Percentiles rank a stretch among this genome's conserved stretches.
These are phyloP conservation scores for Nemophila menziesii DNA, from an alignment of 257 asterid genomes.

Conservation along the genomic window DNA sequence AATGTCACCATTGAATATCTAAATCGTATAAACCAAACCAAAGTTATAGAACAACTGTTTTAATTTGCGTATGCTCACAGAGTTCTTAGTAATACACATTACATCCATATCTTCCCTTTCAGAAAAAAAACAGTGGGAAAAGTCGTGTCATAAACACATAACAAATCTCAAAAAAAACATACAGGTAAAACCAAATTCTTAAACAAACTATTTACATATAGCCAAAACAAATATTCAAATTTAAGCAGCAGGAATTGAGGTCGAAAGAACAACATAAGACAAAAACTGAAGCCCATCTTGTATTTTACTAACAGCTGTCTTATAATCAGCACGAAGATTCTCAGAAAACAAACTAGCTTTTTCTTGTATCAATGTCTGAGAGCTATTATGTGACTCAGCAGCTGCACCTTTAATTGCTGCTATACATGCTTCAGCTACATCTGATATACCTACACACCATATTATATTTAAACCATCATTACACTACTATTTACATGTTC, in stretches of 20 bases:
- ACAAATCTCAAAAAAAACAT: no score
- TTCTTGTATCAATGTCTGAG: conserved; percentile 3
- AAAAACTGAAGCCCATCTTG: conserved; percentile 74
- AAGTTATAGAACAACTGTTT: no score
- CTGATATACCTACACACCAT: conserved; percentile 61
- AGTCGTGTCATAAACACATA: no score
- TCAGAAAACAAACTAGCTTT: conserved; percentile 39
- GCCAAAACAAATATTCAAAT: conserved; percentile 1
- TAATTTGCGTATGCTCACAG: no score
- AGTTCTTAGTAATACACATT: no score
- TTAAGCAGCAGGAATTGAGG: conserved; percentile 67
- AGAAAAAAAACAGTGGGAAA: conserved; percentile 34
- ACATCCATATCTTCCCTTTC: conserved; percentile 29
- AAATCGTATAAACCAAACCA: no score
- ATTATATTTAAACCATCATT: no score
- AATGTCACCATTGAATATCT: no score
- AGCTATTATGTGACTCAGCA: background rate
- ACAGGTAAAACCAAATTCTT: conserved; percentile 9
- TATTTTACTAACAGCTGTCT: conserved; percentile 58
- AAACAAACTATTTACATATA: no score
- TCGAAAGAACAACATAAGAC: conserved; percentile 51
- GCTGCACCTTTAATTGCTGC: conserved; percentile 40
- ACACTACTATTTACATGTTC: no score
- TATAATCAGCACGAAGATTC: conserved; percentile 49
- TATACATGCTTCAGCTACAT: conserved; percentile 68